Base-by-base conservation (phyloP, 768 basidiomycete species). In the Sarcodon aspratus region DNA sequence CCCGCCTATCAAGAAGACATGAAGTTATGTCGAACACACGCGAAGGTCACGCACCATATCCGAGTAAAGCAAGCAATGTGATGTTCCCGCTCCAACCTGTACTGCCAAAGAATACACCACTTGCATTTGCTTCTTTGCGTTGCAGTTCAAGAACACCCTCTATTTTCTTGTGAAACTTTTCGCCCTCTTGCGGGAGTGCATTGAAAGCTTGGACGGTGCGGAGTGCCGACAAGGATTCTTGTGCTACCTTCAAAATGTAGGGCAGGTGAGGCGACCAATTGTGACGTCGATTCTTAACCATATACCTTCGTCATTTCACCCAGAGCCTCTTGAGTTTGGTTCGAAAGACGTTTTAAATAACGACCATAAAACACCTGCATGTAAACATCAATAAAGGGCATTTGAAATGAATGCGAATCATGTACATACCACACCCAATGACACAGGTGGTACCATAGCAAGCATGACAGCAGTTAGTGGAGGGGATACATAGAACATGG, bases 1-100 rank as follows among this genome's bases (percentile, higher is more conserved):
- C 2, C 95, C 95, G 47, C 92, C 91, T 93, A 42, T 55, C 21
- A 52, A 40, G 10, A 7, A 36, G 18, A 13, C 11, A 34, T 15
- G 21, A 27, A 27, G 21, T 5, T 17, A 35, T 55, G 18, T 55
- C 46, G 33, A 31, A 46, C 11, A 18, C 36, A 17, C 3, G 33
- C 2, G 8, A 33, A 33, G 32, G 9, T 5, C 45, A 75, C 40
- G 55, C 21, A 86, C 94, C 95, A 59, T 96, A 99, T 40, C 92
- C 91, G 33, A 99, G 70, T 27, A 99, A 67, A 44, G 82, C 87
- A 40, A 99, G 71, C 44, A 97, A 64, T 0, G 95, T 93, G 47
- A 95, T 72, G 59, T 98, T 98, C 9, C 95, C 94, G 48, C 92
- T 91, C 82, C 90, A 87, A 1, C 90, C 86, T 0, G 85, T 90